Evolutionary conservation across 805 yeast genomes (phyloP).

Genomic region (Millerozyma miso): DNA sequence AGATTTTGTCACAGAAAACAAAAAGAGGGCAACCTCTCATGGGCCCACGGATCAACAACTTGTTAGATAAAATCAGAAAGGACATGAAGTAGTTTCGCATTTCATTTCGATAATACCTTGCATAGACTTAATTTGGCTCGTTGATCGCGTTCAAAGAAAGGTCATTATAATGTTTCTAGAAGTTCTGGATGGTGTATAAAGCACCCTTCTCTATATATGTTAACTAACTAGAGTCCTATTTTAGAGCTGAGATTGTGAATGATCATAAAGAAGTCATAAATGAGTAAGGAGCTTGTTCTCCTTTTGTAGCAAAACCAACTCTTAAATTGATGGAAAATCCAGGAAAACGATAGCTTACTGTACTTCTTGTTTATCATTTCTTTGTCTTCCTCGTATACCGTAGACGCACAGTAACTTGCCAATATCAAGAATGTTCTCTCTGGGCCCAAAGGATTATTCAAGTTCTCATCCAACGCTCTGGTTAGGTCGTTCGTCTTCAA

Average conservation of each 20-base stretch:
- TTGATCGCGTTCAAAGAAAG: conserved; percentile 1
- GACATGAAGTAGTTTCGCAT: conserved; percentile 22
- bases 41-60: conserved; percentile 80
- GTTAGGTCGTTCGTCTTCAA: conserved; percentile 93
- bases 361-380: conserved; percentile 30
- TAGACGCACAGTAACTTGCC: conserved; percentile 83
- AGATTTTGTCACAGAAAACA: conserved; percentile 47
- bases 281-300: conserved; percentile 25
- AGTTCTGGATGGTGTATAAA: no score
- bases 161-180: no score
- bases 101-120: neutral
- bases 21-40: conserved; percentile 80
- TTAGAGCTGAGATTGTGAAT: conserved; percentile 10
- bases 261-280: conserved; percentile 31
- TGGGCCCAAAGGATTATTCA: conserved; percentile 79
- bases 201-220: no score
- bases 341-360: conserved; percentile 15
- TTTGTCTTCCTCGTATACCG: conserved; percentile 65
- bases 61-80: conserved; percentile 70
- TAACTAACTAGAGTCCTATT: conserved; percentile 2
- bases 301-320: conserved; percentile 34
- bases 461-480: conserved; percentile 78
- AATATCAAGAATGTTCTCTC: conserved; percentile 83
- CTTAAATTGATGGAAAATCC: conserved; percentile 10
- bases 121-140: neutral